These are phyloP conservation scores for Diplogelasinospora grovesii DNA, from an alignment of 495 filamentous ascomycete genomes.

Conservation along the genomic window DNA sequence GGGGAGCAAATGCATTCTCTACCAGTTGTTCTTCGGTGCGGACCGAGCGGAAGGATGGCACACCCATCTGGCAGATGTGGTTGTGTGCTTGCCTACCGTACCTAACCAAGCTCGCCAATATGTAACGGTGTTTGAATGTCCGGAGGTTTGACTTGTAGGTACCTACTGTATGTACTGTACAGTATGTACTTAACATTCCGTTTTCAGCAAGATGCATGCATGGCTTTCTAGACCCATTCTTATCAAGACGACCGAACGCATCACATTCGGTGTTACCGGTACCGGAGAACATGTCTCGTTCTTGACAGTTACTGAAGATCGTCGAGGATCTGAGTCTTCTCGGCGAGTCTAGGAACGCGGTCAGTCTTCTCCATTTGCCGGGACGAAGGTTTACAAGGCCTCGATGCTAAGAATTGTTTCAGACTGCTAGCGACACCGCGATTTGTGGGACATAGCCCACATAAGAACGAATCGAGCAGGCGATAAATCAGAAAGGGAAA, in stretches of 20 bases:
- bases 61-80: constrained; percentile 4
- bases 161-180: no score
- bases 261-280: no score
- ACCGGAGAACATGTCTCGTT: no score
- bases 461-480: background rate
- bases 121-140: no score
- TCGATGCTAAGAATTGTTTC: constrained; percentile 4
- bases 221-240: no score
- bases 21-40: constrained; percentile 6
- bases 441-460: constrained; percentile 5
- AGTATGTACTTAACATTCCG: no score
- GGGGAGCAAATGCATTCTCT: background rate
- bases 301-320: background rate
- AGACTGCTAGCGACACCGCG: constrained; percentile 1
- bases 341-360: background rate
- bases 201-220: no score
- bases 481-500: constrained; percentile 8
- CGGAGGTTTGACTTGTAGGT: no score
- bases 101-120: no score
- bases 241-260: no score
- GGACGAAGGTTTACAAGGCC: background rate
- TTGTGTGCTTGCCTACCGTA: background rate
- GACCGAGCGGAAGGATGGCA: constrained; percentile 12
- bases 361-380: constrained; percentile 5
- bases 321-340: background rate